Base-by-base conservation (phyloP, 257 asterid genomes). In the Asclepias syriaca region DNA sequence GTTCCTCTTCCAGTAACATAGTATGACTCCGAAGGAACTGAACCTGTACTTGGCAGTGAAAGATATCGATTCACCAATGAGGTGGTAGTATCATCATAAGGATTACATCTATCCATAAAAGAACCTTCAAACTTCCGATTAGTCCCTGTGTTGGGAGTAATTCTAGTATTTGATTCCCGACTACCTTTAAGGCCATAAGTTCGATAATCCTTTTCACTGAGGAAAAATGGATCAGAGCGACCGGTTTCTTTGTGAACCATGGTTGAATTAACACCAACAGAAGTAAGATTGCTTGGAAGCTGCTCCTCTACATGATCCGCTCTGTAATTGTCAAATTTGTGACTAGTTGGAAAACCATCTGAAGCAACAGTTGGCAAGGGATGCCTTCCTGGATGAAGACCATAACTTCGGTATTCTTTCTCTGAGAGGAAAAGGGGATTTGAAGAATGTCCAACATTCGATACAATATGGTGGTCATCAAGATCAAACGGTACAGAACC, bases 341-440 rank as follows among this genome's bases (percentile, higher is more conserved):
- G 78, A 56, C 72, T 53, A 72, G 71, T 70, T 54, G 57, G 78
- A 54, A 69, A 39, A 54, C 55, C 55, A 54, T 54, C 80, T 13
- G 79, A 70, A 60, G 74, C 49, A 49, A 77, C 21, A 68, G 79
- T 66, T 73, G 84, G 84, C 84, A 82, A 71, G 49, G 58, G 66
- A 70, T 57, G 77, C 73, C 85, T 84, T 66, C 79, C 85, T 50
- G 82, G 81, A 43, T 37, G 90, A 82, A 93, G 95, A 67, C 97
- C 97, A 54, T 75, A 79, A 74, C 65, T 86, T 83, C 97, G 81
- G 76, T 94, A 94, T 75, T 94, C 95, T 76, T 80, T 86, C 80
- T 88, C 97, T 1, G 93, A 79, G 56, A 87, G 88, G 76, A 88
- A 88, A 72, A 70, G 82, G 6, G 86, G 84, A 22, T 37, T 74